A percentile compares a stretch with the other conserved stretches of the same genome.
Conservation (phyloP, 83 land plant genomes). For the Thuja plicata region DNA sequence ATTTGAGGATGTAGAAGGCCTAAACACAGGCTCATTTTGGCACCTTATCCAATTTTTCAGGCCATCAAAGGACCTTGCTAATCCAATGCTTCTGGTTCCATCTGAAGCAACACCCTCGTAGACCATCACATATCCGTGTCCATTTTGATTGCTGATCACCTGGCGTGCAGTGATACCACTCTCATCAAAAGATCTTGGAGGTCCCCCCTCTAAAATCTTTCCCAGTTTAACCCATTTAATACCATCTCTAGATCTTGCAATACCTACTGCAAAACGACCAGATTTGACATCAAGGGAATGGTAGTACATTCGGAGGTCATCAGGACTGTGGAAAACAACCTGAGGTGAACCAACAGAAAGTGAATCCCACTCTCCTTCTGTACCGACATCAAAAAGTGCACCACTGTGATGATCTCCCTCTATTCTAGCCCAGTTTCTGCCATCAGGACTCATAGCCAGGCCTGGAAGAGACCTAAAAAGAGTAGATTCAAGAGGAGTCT, state of each 20-base stretch:
- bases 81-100: slow-evolving; percentile 68
- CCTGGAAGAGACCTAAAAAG: slow-evolving; percentile 59
- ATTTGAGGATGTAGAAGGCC: slow-evolving; percentile 22
- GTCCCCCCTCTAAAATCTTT: slow-evolving; percentile 60
- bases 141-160: slow-evolving; percentile 41
- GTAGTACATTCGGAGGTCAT: slow-evolving; percentile 81
- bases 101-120: slow-evolving; percentile 64
- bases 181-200: slow-evolving; percentile 59
- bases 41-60: slow-evolving; percentile 57
- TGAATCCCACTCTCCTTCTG: slow-evolving; percentile 72
- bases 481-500: background rate
- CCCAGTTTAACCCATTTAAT: slow-evolving; percentile 79
- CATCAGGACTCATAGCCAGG: slow-evolving; percentile 78
- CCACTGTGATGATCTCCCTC: slow-evolving; percentile 87
- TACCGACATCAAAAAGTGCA: slow-evolving; percentile 73
- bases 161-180: slow-evolving; percentile 47
- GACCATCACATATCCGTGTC: slow-evolving; percentile 63
- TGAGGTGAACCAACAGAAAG: slow-evolving; percentile 56
- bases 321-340: slow-evolving; percentile 51
- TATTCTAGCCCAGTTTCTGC: slow-evolving; percentile 80
- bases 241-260: slow-evolving; percentile 81
- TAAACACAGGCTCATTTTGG: slow-evolving; percentile 39
- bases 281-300: slow-evolving; percentile 57
- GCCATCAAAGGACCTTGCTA: slow-evolving; percentile 72
- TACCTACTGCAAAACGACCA: slow-evolving; percentile 50